phyloP scores from a whole-genome alignment of 2,329 filamentous ascomycete species.

The Paecilomyces variotii region DNA sequence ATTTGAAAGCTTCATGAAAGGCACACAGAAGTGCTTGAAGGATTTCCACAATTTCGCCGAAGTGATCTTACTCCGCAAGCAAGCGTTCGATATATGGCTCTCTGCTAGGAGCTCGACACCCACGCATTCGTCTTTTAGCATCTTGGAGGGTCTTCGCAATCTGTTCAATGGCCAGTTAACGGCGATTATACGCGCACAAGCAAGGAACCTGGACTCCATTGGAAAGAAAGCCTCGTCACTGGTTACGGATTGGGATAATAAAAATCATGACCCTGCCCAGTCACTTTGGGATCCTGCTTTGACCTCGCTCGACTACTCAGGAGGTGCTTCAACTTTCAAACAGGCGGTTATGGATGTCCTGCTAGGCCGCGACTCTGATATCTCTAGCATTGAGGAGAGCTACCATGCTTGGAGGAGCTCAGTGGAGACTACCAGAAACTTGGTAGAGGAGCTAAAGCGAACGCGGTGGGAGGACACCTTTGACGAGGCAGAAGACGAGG shows the following conservation, averaged over 20 bases:
- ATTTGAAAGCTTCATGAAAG: constrained; percentile 52
- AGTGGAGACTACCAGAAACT: constrained; percentile 45
- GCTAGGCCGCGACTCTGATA: constrained; percentile 62
- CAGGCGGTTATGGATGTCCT: constrained; percentile 59
- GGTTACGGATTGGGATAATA: constrained; percentile 53
- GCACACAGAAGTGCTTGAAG: constrained; percentile 53
- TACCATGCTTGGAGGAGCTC: constrained; percentile 69
- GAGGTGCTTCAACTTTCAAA: constrained; percentile 61
- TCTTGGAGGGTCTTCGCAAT: constrained; percentile 61
- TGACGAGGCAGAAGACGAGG: constrained; percentile 33
- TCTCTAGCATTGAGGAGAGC: constrained; percentile 53
- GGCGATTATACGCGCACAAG: constrained; percentile 54
- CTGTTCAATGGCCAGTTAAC: constrained; percentile 62
- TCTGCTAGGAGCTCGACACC: constrained; percentile 56
- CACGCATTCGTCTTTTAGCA: constrained; percentile 45
- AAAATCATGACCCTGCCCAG: constrained; percentile 42
- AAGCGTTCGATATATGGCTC: constrained; percentile 68
- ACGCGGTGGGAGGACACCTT: constrained; percentile 30
- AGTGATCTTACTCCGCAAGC: constrained; percentile 61
- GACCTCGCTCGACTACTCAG: constrained; percentile 56
- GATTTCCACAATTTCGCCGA: constrained; percentile 58
- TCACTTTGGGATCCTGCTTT: constrained; percentile 62
- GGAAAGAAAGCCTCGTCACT: constrained; percentile 56
- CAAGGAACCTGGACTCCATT: constrained; percentile 56
- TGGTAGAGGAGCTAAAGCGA: constrained; percentile 26